Evolutionary conservation across 2,329 filamentous ascomycete species (phyloP).

Genomic region (Geosmithia flava): DNA sequence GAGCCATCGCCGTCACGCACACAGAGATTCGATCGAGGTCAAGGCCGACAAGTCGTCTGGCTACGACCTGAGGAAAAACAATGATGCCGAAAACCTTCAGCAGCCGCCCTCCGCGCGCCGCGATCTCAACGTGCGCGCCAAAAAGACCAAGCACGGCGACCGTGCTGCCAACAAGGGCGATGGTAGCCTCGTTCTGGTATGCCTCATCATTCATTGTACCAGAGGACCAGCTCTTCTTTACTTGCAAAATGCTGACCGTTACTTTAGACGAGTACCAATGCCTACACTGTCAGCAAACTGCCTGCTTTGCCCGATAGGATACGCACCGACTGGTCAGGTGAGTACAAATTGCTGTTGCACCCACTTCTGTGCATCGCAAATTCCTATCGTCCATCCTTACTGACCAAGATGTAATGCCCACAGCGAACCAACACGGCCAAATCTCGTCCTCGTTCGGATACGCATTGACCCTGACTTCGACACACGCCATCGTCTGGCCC

Average conservation of each 20-base stretch:
- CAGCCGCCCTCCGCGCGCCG: conserved; percentile 22
- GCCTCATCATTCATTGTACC: conserved; percentile 8
- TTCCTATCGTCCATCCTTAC: too few species aligned
- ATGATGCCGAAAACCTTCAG: conserved; percentile 25
- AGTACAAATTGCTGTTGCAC: conserved; percentile 12
- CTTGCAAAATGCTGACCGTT: neutral
- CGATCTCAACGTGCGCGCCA: conserved; percentile 47
- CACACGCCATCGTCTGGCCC: conserved; percentile 81
- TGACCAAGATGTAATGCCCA: neutral
- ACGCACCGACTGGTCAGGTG: conserved; percentile 53
- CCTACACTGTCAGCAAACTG: conserved; percentile 76
- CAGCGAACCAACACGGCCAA: conserved; percentile 53
- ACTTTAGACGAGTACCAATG: conserved; percentile 66
- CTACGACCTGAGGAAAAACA: neutral
- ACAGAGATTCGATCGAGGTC: conserved; percentile 15
- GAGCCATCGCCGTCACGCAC: neutral
- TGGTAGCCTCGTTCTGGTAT: conserved; percentile 52
- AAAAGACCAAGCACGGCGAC: conserved; percentile 51
- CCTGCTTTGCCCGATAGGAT: conserved; percentile 72
- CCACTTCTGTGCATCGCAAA: neutral
- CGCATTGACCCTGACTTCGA: conserved; percentile 68
- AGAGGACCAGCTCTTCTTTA: neutral
- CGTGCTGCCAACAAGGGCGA: conserved; percentile 52
- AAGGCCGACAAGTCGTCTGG: conserved; percentile 24
- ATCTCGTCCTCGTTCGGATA: conserved; percentile 57